These are phyloP conservation scores for Exophiala dermatitidis DNA, from an alignment of 2,329 filamentous ascomycete species.

Conservation along the genomic window DNA sequence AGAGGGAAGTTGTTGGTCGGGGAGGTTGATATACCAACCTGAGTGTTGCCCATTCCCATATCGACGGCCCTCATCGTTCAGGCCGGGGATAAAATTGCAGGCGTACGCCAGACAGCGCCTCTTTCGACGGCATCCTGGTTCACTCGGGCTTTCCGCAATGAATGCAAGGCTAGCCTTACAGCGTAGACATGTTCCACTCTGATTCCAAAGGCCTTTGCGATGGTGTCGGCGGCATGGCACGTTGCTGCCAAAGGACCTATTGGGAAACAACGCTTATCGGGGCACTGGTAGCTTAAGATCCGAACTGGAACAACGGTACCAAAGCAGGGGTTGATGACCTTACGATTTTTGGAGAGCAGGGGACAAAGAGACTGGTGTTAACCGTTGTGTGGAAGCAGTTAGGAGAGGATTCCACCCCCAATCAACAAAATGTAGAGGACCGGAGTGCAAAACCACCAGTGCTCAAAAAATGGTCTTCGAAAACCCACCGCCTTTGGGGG, in stretches of 20 bases:
- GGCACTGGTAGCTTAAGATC: no score
- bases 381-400: no score
- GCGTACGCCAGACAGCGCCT: constrained; percentile 1
- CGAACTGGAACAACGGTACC: no score
- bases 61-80: background rate
- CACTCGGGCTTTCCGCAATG: background rate
- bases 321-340: no score
- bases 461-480: background rate
- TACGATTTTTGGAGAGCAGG: no score
- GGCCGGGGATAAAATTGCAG: constrained; percentile 15
- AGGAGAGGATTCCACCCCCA: no score
- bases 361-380: no score
- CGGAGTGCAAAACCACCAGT: background rate
- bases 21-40: constrained; percentile 12
- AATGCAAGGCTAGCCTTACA: background rate
- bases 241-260: no score
- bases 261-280: no score
- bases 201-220: background rate
- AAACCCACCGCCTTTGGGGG: background rate
- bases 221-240: no score
- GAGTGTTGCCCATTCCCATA: background rate
- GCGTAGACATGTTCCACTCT: constrained; percentile 10
- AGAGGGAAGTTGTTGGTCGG: constrained; percentile 1
- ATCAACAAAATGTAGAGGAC: no score
- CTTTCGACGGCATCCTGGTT: background rate